Evolutionary conservation across 2,329 filamentous ascomycete species (phyloP).

Genomic region (Aspergillus sp.): DNA sequence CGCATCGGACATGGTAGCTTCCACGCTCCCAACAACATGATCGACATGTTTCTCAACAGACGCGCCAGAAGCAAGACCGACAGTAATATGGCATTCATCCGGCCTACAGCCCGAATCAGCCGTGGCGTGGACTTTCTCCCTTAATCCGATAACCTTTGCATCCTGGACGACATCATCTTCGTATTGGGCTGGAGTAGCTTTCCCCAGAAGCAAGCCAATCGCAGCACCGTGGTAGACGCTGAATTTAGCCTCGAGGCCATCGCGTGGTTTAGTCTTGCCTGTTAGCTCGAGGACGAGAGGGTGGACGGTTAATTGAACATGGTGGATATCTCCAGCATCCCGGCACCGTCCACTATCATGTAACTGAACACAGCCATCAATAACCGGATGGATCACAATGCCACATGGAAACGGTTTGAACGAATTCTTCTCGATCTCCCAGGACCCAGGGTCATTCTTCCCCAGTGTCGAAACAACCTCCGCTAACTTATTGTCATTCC

Average conservation of each 20-base stretch:
- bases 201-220: conserved; percentile 44
- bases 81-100: conserved; percentile 36
- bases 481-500: conserved; percentile 34
- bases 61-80: conserved; percentile 31
- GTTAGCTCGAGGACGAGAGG: conserved; percentile 48
- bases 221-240: conserved; percentile 49
- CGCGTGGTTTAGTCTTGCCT: conserved; percentile 42
- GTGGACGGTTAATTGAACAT: conserved; percentile 36
- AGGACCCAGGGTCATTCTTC: conserved; percentile 17
- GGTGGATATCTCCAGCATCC: conserved; percentile 31
- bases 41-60: conserved; percentile 39
- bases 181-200: conserved; percentile 46
- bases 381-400: conserved; percentile 49
- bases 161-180: conserved; percentile 42
- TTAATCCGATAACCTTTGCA: conserved; percentile 32
- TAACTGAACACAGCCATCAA: conserved; percentile 45
- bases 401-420: conserved; percentile 53
- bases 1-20: conserved; percentile 40
- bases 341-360: conserved; percentile 26
- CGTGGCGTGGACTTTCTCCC: conserved; percentile 40
- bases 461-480: conserved; percentile 31
- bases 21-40: conserved; percentile 45
- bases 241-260: conserved; percentile 48
- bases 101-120: conserved; percentile 33
- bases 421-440: conserved; percentile 47